These are phyloP conservation scores for Tephrocybe sp. DNA, from an alignment of 768 basidiomycete genomes.

Conservation along the genomic window DNA sequence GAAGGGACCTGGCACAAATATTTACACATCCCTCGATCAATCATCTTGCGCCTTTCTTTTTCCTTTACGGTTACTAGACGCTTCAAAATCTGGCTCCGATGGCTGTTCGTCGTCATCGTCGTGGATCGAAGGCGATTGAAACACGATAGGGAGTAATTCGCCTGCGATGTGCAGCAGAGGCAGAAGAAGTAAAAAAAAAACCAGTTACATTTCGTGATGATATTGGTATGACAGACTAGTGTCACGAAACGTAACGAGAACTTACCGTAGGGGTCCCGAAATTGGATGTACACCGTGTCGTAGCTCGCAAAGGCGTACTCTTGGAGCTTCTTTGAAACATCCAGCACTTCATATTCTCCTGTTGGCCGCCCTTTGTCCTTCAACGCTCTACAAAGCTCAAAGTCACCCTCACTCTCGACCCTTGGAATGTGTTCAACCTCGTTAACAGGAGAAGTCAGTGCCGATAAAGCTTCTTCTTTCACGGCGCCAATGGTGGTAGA, in stretches of 20 bases:
- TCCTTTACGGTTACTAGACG: constrained; percentile 46
- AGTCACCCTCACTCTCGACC: constrained; percentile 31
- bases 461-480: constrained; percentile 62
- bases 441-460: constrained; percentile 50
- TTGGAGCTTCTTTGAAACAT: constrained; percentile 37
- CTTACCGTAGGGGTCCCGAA: constrained; percentile 61
- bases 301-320: constrained; percentile 57
- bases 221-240: constrained; percentile 10
- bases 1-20: neutral
- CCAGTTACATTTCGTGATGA: constrained; percentile 16
- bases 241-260: constrained; percentile 13
- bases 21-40: constrained; percentile 1
- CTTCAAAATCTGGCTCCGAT: constrained; percentile 18
- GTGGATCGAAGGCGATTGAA: constrained; percentile 51
- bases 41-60: constrained; percentile 56
- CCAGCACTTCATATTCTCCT: constrained; percentile 52
- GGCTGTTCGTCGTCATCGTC: constrained; percentile 65
- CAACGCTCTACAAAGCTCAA: constrained; percentile 59
- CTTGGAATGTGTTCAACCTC: constrained; percentile 27
- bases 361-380: constrained; percentile 52
- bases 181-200: constrained; percentile 13
- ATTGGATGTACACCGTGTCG: constrained; percentile 69
- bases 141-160: constrained; percentile 55
- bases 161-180: constrained; percentile 36
- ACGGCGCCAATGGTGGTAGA: constrained; percentile 53